Conservation (phyloP, 2,329 filamentous ascomycete species). For the Sporothrix euskadiensis region DNA sequence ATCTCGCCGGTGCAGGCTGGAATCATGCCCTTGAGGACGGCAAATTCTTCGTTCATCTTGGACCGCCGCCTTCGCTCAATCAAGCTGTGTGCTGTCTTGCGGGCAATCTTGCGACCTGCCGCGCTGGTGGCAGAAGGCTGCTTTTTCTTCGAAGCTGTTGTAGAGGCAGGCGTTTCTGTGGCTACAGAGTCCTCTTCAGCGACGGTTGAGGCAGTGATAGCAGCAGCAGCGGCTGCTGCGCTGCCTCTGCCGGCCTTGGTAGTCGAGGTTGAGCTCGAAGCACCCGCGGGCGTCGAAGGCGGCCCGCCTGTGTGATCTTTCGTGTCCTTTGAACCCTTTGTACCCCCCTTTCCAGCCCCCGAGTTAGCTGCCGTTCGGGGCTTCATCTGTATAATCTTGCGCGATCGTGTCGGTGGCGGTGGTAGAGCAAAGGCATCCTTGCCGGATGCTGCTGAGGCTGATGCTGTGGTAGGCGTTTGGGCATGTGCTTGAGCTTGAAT, state of each 20-base stretch:
- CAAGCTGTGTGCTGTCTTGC: slow-evolving; percentile 93
- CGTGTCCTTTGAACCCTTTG: background rate
- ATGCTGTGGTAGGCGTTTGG: background rate
- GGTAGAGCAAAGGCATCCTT: slow-evolving; percentile 77
- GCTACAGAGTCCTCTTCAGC: slow-evolving; percentile 1
- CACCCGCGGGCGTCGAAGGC: slow-evolving; percentile 31
- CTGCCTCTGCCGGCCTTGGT: background rate
- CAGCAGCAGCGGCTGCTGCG: slow-evolving; percentile 15
- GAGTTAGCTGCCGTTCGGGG: slow-evolving; percentile 48
- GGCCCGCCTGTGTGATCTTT: slow-evolving; percentile 31
- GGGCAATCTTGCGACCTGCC: slow-evolving; percentile 88
- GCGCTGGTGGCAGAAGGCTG: slow-evolving; percentile 73
- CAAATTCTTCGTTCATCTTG: slow-evolving; percentile 99
- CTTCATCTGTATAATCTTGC: slow-evolving; percentile 99
- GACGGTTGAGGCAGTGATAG: background rate
- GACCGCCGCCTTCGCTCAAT: slow-evolving; percentile 87
- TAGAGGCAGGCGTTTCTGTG: slow-evolving; percentile 20
- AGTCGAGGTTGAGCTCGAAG: slow-evolving; percentile 1
- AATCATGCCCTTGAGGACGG: slow-evolving; percentile 89
- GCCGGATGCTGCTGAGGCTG: slow-evolving; percentile 53
- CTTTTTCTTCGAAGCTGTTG: slow-evolving; percentile 66
- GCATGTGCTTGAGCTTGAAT: background rate
- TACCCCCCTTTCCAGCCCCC: slow-evolving; percentile 18
- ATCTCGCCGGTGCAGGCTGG: slow-evolving; percentile 95
- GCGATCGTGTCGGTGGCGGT: slow-evolving; percentile 84